Conservation (phyloP, 2,329 filamentous ascomycete species). For the Saccharata proteae region DNA sequence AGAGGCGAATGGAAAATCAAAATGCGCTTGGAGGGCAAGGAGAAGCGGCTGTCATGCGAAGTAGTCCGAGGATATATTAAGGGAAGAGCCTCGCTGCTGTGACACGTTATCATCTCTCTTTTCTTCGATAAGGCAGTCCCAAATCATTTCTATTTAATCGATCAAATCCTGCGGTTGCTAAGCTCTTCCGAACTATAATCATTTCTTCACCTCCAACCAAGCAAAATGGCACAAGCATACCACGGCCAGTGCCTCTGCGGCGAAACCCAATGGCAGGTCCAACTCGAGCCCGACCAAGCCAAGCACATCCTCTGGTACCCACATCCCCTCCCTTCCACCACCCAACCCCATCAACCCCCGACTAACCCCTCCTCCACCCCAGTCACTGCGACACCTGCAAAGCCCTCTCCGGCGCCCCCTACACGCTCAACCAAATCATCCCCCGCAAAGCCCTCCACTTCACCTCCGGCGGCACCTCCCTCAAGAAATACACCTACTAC, state of each 20-base stretch:
- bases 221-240: too few species aligned
- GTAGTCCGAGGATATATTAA: too few species aligned
- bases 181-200: too few species aligned
- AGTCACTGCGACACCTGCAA: slow-evolving; percentile 50
- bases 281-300: slow-evolving; percentile 33
- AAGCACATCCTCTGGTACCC: slow-evolving; percentile 33
- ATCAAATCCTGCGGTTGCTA: too few species aligned
- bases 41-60: too few species aligned
- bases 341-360: not conserved
- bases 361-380: not conserved
- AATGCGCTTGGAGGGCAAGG: too few species aligned
- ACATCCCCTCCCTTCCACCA: not conserved
- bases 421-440: slow-evolving; percentile 44
- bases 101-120: too few species aligned
- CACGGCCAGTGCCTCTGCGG: slow-evolving; percentile 45
- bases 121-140: too few species aligned
- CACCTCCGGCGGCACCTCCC: slow-evolving; percentile 35
- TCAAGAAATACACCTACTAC: slow-evolving; percentile 43
- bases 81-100: too few species aligned
- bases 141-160: too few species aligned
- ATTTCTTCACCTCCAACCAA: too few species aligned
- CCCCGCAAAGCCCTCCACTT: slow-evolving; percentile 37
- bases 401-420: slow-evolving; percentile 36
- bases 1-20: too few species aligned
- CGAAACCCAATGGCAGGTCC: slow-evolving; percentile 39